Percentiles rank a stretch among this genome's conserved stretches.
These are phyloP conservation scores for Alternaria rosae DNA, from an alignment of 2,329 filamentous ascomycete species.

Conservation along the genomic window DNA sequence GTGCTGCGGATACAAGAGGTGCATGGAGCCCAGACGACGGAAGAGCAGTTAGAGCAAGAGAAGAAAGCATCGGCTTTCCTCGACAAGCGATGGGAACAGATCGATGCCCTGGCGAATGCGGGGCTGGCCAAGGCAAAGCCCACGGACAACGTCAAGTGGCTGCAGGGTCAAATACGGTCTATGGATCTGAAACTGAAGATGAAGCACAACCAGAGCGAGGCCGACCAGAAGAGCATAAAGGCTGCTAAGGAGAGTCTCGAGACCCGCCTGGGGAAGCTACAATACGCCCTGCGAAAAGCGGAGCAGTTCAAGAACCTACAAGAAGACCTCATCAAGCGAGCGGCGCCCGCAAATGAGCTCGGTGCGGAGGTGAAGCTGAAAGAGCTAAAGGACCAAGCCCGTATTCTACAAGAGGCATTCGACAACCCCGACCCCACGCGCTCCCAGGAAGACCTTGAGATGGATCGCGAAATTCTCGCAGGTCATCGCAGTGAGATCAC, in stretches of 20 bases:
- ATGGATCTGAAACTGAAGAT: conserved; percentile 32
- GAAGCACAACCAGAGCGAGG: conserved; percentile 37
- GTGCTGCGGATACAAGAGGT: conserved; percentile 60
- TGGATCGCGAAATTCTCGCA: conserved; percentile 19
- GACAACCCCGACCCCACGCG: conserved; percentile 24
- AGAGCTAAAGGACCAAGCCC: conserved; percentile 20
- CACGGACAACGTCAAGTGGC: conserved; percentile 32
- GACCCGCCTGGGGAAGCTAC: conserved; percentile 29
- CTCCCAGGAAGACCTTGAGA: conserved; percentile 14
- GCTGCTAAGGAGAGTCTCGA: conserved; percentile 32
- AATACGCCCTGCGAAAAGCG: conserved; percentile 34
- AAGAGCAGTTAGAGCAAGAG: conserved; percentile 25
- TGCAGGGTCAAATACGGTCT: conserved; percentile 35
- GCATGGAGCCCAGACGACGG: conserved; percentile 33
- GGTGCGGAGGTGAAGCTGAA: conserved; percentile 30
- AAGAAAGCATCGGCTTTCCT: conserved; percentile 21
- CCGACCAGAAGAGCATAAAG: conserved; percentile 33
- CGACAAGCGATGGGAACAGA: conserved; percentile 35
- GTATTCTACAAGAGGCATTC: conserved; percentile 19
- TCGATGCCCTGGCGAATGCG: conserved; percentile 30
- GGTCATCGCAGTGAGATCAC: conserved; percentile 22
- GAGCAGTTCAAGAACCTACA: conserved; percentile 33
- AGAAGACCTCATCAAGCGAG: conserved; percentile 15
- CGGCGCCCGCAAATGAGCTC: conserved; percentile 29
- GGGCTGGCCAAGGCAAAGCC: conserved; percentile 20